Evolutionary conservation across 2,329 filamentous ascomycete species (phyloP).

Genomic region (Colletotrichum cuscutae): DNA sequence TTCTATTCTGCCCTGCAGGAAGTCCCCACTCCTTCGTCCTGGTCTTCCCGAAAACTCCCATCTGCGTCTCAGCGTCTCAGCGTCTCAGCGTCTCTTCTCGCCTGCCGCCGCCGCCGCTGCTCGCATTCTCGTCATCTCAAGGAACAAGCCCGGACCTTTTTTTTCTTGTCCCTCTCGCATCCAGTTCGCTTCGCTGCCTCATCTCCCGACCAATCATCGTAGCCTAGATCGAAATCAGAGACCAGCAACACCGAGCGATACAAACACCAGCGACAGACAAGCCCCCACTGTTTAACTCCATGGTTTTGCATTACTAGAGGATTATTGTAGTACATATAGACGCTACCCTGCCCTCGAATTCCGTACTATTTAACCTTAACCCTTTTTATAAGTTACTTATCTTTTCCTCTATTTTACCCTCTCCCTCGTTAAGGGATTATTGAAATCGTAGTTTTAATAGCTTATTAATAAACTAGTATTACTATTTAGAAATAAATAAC

Average conservation of each 20-base stretch:
- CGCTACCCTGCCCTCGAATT: too few species aligned
- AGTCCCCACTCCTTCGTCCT: conserved; percentile 1
- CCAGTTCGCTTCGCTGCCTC: conserved; percentile 12
- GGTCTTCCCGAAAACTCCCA: neutral
- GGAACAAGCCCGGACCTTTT: conserved; percentile 10
- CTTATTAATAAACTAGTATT: too few species aligned
- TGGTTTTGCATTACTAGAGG: too few species aligned
- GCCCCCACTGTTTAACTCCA: too few species aligned
- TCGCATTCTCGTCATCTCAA: neutral
- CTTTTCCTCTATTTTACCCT: too few species aligned
- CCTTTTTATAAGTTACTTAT: too few species aligned
- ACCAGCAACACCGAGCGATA: neutral
- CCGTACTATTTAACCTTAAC: too few species aligned
- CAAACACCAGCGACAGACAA: neutral
- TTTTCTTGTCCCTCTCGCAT: too few species aligned
- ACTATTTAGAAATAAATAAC: too few species aligned
- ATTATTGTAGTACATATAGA: too few species aligned
- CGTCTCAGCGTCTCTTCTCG: neutral
- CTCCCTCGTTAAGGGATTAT: too few species aligned
- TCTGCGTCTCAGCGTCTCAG: neutral
- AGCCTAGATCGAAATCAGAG: neutral
- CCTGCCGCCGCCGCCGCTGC: neutral
- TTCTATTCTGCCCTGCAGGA: neutral
- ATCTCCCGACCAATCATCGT: conserved; percentile 21
- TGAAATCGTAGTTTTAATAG: too few species aligned